These are phyloP conservation scores for Pittosporum tobira DNA, from an alignment of 129 eudicot genomes.

Conservation along the genomic window DNA sequence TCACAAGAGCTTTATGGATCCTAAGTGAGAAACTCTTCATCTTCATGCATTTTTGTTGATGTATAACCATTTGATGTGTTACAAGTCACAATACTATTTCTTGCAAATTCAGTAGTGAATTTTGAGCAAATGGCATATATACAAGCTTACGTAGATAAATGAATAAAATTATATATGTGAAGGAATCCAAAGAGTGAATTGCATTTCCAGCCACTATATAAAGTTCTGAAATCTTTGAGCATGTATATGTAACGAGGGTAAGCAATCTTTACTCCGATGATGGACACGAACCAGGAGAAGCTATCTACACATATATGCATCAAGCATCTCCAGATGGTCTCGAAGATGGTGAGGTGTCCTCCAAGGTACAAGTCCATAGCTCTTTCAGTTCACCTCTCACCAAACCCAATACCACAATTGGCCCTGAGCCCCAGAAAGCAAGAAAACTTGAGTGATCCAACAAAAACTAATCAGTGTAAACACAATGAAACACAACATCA, in stretches of 20 bases:
- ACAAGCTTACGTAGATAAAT: neutral
- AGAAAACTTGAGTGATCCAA: neutral
- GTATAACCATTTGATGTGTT: neutral
- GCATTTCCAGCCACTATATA: neutral
- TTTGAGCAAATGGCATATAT: neutral
- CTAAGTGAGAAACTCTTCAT: too few species aligned
- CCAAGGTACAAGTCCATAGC: slow-evolving; percentile 50
- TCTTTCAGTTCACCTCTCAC: slow-evolving; percentile 67
- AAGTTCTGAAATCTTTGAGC: too few species aligned
- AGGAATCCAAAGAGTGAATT: neutral
- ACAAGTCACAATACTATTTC: neutral
- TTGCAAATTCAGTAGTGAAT: neutral
- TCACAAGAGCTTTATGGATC: too few species aligned
- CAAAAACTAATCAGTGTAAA: slow-evolving; percentile 1
- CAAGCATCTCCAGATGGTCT: slow-evolving; percentile 26
- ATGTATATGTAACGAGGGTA: neutral
- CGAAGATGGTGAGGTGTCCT: slow-evolving; percentile 11
- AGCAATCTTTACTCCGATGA: neutral
- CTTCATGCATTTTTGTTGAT: too few species aligned
- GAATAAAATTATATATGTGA: neutral
- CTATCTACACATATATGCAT: neutral
- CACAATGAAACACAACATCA: too few species aligned
- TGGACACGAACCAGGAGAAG: neutral
- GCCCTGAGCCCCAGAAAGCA: slow-evolving; percentile 34
- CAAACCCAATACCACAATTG: slow-evolving; percentile 51